Evolutionary conservation across 208 protist species (phyloP).

Genomic region (Spongospora subterranea): DNA sequence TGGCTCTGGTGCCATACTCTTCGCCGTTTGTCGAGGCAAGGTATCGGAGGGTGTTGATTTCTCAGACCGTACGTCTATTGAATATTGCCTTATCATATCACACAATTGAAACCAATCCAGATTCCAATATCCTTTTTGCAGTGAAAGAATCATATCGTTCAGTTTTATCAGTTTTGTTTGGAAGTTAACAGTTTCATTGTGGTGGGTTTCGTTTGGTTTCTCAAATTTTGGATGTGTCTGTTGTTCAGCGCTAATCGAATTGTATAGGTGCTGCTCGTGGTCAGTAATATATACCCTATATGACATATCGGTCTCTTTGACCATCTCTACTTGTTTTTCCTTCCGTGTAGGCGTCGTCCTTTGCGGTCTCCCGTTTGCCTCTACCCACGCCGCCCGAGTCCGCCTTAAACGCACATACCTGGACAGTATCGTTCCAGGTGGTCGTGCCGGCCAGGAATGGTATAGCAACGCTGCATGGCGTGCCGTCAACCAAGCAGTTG

Average conservation of each 20-base stretch:
- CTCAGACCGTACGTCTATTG: conserved; percentile 57
- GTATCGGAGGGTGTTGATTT: conserved; percentile 71
- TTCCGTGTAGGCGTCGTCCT: background rate
- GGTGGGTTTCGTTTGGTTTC: background rate
- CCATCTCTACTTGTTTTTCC: too few species aligned
- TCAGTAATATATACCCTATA: too few species aligned
- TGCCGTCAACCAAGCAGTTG: conserved; percentile 73
- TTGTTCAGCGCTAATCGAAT: too few species aligned
- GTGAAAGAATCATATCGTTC: too few species aligned
- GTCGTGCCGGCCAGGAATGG: conserved; percentile 64
- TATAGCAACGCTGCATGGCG: conserved; percentile 68
- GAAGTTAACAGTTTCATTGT: too few species aligned
- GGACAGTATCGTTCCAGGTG: background rate
- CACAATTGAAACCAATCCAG: too few species aligned
- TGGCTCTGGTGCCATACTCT: conserved; percentile 48
- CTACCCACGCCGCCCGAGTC: conserved; percentile 46
- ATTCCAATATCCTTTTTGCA: too few species aligned
- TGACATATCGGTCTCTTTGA: too few species aligned
- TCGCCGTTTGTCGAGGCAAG: conserved; percentile 67
- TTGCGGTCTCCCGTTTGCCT: background rate
- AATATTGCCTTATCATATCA: too few species aligned
- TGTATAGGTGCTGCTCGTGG: too few species aligned
- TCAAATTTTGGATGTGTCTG: background rate
- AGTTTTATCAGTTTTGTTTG: too few species aligned
- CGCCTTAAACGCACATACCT: conserved; percentile 1